Evolutionary conservation across 1,284 basidiomycete genomes (phyloP).

Genomic region (Cutaneotrichosporon spelunceum): DNA sequence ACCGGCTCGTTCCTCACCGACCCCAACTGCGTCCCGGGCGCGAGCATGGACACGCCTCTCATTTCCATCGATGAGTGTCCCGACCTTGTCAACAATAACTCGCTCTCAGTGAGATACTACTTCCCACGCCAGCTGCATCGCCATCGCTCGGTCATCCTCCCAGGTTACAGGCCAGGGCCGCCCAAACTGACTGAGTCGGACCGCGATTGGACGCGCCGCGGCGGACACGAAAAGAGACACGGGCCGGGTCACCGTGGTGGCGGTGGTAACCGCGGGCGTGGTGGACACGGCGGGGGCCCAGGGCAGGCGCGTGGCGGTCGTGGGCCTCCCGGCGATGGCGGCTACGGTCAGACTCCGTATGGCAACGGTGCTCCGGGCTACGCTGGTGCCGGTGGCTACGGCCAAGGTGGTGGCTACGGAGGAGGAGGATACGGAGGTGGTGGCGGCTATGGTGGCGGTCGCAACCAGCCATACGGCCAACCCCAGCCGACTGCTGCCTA

Average conservation of each 20-base stretch:
- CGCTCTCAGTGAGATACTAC: slow-evolving; percentile 80
- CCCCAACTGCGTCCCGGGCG: slow-evolving; percentile 83
- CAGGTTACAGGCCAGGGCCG: slow-evolving; percentile 64
- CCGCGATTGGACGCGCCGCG: slow-evolving; percentile 62
- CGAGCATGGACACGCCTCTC: slow-evolving; percentile 80
- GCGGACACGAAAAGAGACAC: slow-evolving; percentile 40
- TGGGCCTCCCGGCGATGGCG: slow-evolving; percentile 3
- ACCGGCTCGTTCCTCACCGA: slow-evolving; percentile 77
- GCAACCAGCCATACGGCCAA: slow-evolving; percentile 19
- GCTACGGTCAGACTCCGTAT: slow-evolving; percentile 5
- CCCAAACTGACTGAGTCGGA: slow-evolving; percentile 70
- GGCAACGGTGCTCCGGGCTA: slow-evolving; percentile 7
- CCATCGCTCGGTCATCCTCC: slow-evolving; percentile 79
- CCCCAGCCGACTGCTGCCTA: slow-evolving; percentile 10
- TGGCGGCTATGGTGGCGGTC: slow-evolving; percentile 13
- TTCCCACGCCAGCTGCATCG: slow-evolving; percentile 71
- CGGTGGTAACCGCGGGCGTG: slow-evolving; percentile 6
- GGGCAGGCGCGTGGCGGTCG: slow-evolving; percentile 50
- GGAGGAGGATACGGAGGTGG: slow-evolving; percentile 10
- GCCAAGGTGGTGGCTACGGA: slow-evolving; percentile 12
- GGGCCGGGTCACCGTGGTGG: slow-evolving; percentile 39
- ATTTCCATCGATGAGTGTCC: slow-evolving; percentile 52
- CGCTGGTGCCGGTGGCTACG: slow-evolving; percentile 19
- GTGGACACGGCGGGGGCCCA: slow-evolving; percentile 46
- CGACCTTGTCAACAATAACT: slow-evolving; percentile 81